Evolutionary conservation across 306 rosid genomes (phyloP).

Genomic region (Delonix regia): DNA sequence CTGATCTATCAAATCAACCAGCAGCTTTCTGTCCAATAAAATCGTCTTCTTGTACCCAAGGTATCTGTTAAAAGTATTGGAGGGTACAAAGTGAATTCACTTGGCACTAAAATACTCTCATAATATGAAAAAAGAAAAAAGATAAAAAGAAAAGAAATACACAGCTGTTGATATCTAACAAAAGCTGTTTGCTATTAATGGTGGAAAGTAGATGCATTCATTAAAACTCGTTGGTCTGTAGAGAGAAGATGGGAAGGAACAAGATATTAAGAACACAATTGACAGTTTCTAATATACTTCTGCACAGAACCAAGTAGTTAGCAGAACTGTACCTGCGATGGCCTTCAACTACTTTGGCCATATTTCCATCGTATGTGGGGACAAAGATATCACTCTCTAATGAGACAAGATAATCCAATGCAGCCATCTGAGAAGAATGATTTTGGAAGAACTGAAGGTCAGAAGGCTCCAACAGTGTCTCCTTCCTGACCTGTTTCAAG

Average conservation of each 20-base stretch:
- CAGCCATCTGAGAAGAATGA: conserved; percentile 99
- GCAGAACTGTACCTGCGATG: conserved; percentile 82
- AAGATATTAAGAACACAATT: not conserved
- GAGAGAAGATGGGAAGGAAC: no score
- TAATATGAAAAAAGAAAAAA: not conserved
- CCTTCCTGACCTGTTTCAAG: conserved; percentile 85
- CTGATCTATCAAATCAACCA: conserved; percentile 84
- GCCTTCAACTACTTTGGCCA: conserved; percentile 99
- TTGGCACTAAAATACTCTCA: conserved; percentile 5
- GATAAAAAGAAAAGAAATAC: not conserved
- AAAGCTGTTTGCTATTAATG: no score
- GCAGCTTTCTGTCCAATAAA: conserved; percentile 76
- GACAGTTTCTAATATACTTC: not conserved
- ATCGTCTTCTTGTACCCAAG: conserved; percentile 89
- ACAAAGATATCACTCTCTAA: conserved; percentile 94
- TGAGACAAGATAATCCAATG: conserved; percentile 94
- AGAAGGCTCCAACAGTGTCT: conserved; percentile 82
- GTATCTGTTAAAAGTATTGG: conserved; percentile 59
- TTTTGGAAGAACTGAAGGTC: conserved; percentile 87
- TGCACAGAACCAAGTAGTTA: not conserved
- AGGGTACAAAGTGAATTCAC: conserved; percentile 28
- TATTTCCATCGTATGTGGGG: conserved; percentile 98
- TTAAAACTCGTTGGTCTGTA: no score
- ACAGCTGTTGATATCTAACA: not conserved
- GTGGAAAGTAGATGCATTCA: no score